Conservation (phyloP, 2,329 filamentous ascomycete genomes). For the Lasiodiplodia citricola region DNA sequence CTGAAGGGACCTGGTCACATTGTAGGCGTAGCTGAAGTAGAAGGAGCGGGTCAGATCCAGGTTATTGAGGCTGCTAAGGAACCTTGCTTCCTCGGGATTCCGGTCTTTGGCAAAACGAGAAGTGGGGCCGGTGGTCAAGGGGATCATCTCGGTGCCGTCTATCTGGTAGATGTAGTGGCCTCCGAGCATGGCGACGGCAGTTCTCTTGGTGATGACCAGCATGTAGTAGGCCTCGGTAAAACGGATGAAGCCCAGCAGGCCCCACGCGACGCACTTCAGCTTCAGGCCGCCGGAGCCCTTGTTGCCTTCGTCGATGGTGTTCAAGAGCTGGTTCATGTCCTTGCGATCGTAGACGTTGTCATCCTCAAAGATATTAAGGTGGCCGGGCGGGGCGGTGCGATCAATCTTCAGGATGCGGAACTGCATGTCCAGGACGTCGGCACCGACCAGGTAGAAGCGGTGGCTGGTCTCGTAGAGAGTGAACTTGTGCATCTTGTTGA, state of each 20-base stretch:
- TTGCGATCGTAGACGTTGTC: constrained; percentile 91
- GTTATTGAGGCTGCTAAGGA: constrained; percentile 86
- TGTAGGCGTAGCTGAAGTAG: constrained; percentile 98
- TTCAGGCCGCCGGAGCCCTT: constrained; percentile 87
- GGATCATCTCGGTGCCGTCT: constrained; percentile 89
- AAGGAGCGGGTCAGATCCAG: constrained; percentile 90
- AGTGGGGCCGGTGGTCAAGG: constrained; percentile 73
- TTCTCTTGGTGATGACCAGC: constrained; percentile 94
- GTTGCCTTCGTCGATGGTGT: constrained; percentile 94
- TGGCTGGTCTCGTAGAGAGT: constrained; percentile 96
- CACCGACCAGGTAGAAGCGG: constrained; percentile 91
- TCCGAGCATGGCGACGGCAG: constrained; percentile 92
- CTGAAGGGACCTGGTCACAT: constrained; percentile 90
- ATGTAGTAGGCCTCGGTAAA: constrained; percentile 98
- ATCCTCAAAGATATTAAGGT: constrained; percentile 87
- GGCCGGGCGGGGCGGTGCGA: constrained; percentile 77
- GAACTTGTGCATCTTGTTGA: constrained; percentile 84
- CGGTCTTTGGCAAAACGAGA: constrained; percentile 76
- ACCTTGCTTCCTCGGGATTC: constrained; percentile 88
- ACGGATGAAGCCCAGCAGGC: constrained; percentile 89
- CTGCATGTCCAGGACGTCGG: constrained; percentile 84
- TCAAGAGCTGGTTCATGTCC: constrained; percentile 91
- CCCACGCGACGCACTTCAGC: constrained; percentile 90
- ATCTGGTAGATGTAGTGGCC: constrained; percentile 96
- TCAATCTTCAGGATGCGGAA: constrained; percentile 96